phyloP scores from a whole-genome alignment of 2,329 filamentous ascomycete genomes.

The Dactylellina parvicollis region DNA sequence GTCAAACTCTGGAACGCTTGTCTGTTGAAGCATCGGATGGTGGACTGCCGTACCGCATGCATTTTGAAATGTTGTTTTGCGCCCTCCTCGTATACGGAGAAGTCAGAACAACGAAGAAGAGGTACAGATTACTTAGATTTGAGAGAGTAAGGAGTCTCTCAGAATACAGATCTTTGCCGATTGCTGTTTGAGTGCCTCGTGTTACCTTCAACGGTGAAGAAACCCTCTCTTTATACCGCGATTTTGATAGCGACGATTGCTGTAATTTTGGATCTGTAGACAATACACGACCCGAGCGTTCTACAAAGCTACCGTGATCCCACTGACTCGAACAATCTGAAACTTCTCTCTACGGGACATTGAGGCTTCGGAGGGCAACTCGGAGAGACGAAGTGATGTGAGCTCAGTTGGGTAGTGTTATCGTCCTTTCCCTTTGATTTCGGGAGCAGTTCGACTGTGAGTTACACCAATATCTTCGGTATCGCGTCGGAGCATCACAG shows the following conservation, averaged over 20 bases:
- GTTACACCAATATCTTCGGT: conserved; percentile 10
- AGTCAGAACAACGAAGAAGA: no score
- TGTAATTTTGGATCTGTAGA: neutral
- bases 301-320: neutral
- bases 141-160: no score
- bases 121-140: no score
- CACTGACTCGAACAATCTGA: neutral
- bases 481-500: conserved; percentile 15
- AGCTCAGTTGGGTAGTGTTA: neutral
- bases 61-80: conserved; percentile 8
- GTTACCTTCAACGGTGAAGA: neutral
- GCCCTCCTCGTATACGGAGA: neutral
- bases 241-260: neutral
- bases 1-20: neutral
- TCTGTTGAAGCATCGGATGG: conserved; percentile 3
- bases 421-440: neutral
- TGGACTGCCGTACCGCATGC: conserved; percentile 13
- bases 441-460: conserved; percentile 1
- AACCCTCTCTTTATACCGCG: neutral
- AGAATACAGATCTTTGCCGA: neutral
- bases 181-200: neutral
- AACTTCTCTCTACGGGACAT: neutral
- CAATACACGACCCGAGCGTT: neutral
- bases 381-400: neutral
- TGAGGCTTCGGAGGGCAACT: conserved; percentile 19